Base-by-base conservation (phyloP, 495 filamentous ascomycete genomes). In the Lineolata rhizophorae region DNA sequence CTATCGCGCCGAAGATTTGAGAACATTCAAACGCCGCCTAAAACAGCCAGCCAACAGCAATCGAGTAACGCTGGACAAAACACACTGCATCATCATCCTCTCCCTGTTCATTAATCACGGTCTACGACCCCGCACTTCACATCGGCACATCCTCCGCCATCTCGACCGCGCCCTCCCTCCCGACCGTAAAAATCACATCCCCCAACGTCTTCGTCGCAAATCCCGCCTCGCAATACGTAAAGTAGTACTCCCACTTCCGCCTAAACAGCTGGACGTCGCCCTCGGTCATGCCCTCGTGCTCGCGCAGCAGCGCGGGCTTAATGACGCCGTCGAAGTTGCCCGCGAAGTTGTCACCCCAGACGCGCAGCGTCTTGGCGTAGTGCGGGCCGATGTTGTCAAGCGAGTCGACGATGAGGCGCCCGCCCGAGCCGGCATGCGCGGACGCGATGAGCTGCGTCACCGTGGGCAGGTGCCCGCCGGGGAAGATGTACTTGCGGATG, bases 201-300 rank as follows among this genome's bases (percentile, higher is more conserved):
- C 71, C 70, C 29, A 80, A 50, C 4, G 70, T 70, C 48, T 76
- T 73, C 16, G 67, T 69, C 31, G 61, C 53, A 44, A 80, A 79
- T 0, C 73, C 73, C 14, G 71, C 73, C 43, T 79, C 72, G 31
- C 67, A 76, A 45, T 78, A 80, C 6, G 62, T 53, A 44, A 78
- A 78, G 44, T 78, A 81, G 40, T 78, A 79, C 55, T 74, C 57
- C 75, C 72, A 80, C 47, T 75, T 77, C 35, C 66, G 60, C 37
- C 61, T 54, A 40, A 77, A 78, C 0, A 76, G 51, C 16, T 74
- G 63, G 3, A 74, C 55, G 27, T 69, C 71, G 21, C 53, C 54
- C 16, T 62, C 50, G 8, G 54, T 58, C 62, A 72, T 69, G 1
- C 47, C 51, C 1, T 54, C 52, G 35, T 74, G 60, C 35, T 68